Evolutionary conservation across 2,329 filamentous ascomycete species (phyloP).

Genomic region (Laburnicola sp.): DNA sequence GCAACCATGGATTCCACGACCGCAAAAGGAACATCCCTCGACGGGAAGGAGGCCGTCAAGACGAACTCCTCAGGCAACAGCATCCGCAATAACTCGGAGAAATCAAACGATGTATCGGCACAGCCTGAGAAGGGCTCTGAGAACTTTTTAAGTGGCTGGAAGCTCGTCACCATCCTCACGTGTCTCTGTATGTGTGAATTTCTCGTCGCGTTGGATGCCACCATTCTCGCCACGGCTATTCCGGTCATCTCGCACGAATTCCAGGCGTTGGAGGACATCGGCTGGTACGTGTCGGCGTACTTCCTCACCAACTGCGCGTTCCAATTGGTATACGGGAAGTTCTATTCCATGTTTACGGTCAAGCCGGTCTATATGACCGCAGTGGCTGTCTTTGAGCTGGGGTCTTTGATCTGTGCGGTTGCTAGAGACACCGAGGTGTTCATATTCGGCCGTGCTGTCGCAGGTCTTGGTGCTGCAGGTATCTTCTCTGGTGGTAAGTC

Average conservation of each 20-base stretch:
- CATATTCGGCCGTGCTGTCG: conserved; percentile 56
- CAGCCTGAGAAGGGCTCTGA: too few relatives aligned
- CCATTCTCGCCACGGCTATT: conserved; percentile 53
- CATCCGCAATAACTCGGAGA: too few relatives aligned
- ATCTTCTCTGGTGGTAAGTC: conserved; percentile 54
- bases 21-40: too few relatives aligned
- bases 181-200: too few relatives aligned
- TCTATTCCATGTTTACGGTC: too few relatives aligned
- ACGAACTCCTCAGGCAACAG: too few relatives aligned
- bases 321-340: conserved; percentile 44
- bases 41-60: too few relatives aligned
- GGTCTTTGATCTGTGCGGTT: conserved; percentile 54
- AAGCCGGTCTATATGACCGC: too few relatives aligned
- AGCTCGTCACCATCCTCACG: too few relatives aligned
- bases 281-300: conserved; percentile 53
- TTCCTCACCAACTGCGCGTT: conserved; percentile 53
- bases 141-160: too few relatives aligned
- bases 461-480: conserved; percentile 55
- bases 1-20: too few relatives aligned
- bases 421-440: conserved; percentile 54
- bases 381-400: conserved; percentile 56
- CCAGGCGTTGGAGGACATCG: conserved; percentile 49
- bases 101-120: too few relatives aligned
- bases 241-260: conserved; percentile 54
- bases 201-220: conserved; percentile 45